Evolutionary conservation across 2,329 filamentous ascomycete genomes (phyloP).

Genomic region (Penicillium sp.): DNA sequence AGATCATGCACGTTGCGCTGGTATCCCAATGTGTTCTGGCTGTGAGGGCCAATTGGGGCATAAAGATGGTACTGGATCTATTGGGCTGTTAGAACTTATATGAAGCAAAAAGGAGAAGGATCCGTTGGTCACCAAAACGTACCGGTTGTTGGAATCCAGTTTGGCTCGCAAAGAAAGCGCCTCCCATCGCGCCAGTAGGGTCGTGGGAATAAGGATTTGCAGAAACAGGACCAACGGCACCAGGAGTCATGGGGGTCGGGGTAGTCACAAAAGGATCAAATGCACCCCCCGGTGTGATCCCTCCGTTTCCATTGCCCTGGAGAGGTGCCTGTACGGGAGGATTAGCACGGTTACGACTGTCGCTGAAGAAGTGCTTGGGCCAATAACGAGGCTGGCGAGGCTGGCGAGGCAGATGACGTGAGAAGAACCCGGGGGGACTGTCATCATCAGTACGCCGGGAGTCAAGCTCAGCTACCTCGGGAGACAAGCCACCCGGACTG

Average conservation of each 20-base stretch:
- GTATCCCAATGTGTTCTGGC: conserved; percentile 71
- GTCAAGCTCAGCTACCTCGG: background rate
- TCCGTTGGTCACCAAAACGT: conserved; percentile 20
- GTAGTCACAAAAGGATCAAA: conserved; percentile 60
- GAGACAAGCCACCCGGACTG: background rate
- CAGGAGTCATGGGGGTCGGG: conserved; percentile 45
- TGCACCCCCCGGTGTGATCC: conserved; percentile 42
- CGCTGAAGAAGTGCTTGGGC: background rate
- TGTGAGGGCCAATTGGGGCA: conserved; percentile 72
- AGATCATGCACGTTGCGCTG: conserved; percentile 83
- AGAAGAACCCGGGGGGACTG: background rate
- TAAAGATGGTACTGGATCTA: conserved; percentile 87
- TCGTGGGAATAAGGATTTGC: conserved; percentile 75
- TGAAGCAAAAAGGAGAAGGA: background rate
- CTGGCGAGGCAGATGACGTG: background rate
- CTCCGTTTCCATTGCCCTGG: conserved; percentile 43
- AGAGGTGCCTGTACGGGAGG: conserved; percentile 24
- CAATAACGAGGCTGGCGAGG: background rate
- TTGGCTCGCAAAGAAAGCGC: conserved; percentile 57
- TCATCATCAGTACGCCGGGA: background rate
- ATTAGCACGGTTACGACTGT: conserved; percentile 13
- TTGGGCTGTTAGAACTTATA: background rate
- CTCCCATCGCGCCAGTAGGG: conserved; percentile 47
- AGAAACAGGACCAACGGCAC: conserved; percentile 40
- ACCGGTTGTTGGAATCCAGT: conserved; percentile 57